phyloP scores from a whole-genome alignment of 129 eudicot genomes.

The Kitagawia praeruptora region DNA sequence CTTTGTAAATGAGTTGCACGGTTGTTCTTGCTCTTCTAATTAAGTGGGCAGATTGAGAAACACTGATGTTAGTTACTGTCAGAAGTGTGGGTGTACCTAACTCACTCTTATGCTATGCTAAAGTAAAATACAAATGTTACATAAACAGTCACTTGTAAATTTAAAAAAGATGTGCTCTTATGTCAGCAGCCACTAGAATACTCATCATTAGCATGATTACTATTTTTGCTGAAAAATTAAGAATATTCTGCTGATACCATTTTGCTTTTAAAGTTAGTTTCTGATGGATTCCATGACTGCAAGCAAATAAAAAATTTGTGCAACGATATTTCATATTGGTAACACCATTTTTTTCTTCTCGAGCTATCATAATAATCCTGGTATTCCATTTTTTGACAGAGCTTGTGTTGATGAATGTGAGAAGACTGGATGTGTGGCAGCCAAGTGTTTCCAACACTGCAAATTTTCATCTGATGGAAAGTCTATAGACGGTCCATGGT shows the following conservation, averaged over 20 bases:
- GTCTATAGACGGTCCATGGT: slow-evolving; percentile 71
- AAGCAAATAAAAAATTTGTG: neutral
- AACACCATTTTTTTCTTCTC: neutral
- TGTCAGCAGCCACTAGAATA: slow-evolving; percentile 1
- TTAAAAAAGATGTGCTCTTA: neutral
- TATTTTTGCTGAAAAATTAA: neutral
- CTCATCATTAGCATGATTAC: neutral
- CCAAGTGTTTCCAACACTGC: slow-evolving; percentile 77
- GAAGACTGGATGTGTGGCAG: slow-evolving; percentile 88
- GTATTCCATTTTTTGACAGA: slow-evolving; percentile 33
- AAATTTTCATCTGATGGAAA: slow-evolving; percentile 67
- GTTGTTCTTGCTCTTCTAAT: neutral
- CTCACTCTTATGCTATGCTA: neutral
- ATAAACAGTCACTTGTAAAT: neutral
- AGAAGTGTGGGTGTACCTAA: slow-evolving; percentile 4
- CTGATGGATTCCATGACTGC: neutral
- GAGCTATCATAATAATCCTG: slow-evolving; percentile 13
- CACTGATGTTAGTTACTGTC: neutral
- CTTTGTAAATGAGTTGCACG: neutral
- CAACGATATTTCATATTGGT: neutral
- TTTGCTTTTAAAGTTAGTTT: neutral
- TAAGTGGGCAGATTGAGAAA: neutral
- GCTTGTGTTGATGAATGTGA: slow-evolving; percentile 80
- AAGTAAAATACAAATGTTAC: too few species aligned
- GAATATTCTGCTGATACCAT: neutral